Conservation (phyloP, 2,329 filamentous ascomycete genomes). For the Aspergillus alliaceus region DNA sequence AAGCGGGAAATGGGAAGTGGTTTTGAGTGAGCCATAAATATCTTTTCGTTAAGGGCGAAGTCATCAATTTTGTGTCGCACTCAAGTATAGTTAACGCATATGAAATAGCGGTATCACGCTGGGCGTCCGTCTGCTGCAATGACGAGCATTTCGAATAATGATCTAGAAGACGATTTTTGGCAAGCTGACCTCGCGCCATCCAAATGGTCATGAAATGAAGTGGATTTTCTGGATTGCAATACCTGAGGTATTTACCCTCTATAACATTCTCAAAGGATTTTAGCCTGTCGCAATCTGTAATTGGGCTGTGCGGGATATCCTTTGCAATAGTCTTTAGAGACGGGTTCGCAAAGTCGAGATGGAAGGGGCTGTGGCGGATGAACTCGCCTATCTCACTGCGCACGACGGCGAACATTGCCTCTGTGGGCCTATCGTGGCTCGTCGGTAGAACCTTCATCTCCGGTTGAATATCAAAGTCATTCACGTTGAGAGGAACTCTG, state of each 20-base stretch:
- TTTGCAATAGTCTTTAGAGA: slow-evolving; percentile 31
- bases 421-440: slow-evolving; percentile 34
- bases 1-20: slow-evolving; percentile 53
- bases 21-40: slow-evolving; percentile 46
- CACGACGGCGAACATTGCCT: slow-evolving; percentile 46
- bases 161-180: slow-evolving; percentile 53
- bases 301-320: not conserved
- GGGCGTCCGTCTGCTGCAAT: slow-evolving; percentile 24
- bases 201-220: slow-evolving; percentile 52
- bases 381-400: slow-evolving; percentile 45
- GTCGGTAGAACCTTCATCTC: slow-evolving; percentile 40
- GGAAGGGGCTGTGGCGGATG: slow-evolving; percentile 38
- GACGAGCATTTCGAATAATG: slow-evolving; percentile 39
- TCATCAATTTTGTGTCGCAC: slow-evolving; percentile 48
- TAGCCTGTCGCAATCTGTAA: slow-evolving; percentile 29
- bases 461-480: slow-evolving; percentile 41
- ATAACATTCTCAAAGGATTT: slow-evolving; percentile 41
- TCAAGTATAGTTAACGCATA: slow-evolving; percentile 43
- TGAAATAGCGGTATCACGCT: slow-evolving; percentile 30
- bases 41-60: slow-evolving; percentile 41
- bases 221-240: slow-evolving; percentile 42
- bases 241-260: slow-evolving; percentile 49
- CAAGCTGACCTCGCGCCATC: slow-evolving; percentile 46
- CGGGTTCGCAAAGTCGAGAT: slow-evolving; percentile 51
- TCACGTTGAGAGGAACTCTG: slow-evolving; percentile 42